Conservation (phyloP, 2,329 filamentous ascomycete genomes). For the Incumbomyces delicatus region DNA sequence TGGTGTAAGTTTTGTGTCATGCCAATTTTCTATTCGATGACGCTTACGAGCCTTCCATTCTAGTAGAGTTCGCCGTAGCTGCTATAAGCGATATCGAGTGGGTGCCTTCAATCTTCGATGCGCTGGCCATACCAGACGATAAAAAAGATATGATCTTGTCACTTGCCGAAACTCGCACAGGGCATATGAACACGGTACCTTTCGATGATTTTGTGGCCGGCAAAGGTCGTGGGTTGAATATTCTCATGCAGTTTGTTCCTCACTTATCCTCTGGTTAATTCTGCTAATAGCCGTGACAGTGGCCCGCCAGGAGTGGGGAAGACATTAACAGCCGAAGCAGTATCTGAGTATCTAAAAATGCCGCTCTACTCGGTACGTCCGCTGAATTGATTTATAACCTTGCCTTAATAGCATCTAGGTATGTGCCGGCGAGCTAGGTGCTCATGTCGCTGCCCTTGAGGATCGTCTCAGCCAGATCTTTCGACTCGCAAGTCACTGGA, state of each 20-base stretch:
- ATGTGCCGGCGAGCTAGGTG: too few relatives aligned
- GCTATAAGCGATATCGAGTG: too few relatives aligned
- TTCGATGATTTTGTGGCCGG: conserved; percentile 45
- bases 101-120: background rate
- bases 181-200: background rate
- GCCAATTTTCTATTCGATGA: too few relatives aligned
- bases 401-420: too few relatives aligned
- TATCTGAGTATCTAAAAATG: conserved; percentile 40
- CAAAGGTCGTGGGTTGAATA: conserved; percentile 45
- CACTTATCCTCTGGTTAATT: background rate
- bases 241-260: conserved; percentile 19
- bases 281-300: background rate
- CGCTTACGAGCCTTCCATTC: too few relatives aligned
- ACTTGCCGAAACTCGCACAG: background rate
- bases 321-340: conserved; percentile 41
- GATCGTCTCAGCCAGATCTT: background rate
- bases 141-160: background rate
- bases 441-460: too few relatives aligned
- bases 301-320: conserved; percentile 47
- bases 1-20: background rate
- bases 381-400: too few relatives aligned
- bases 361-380: too few relatives aligned
- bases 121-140: background rate
- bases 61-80: too few relatives aligned
- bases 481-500: conserved; percentile 3